A percentile compares a stretch with the other conserved stretches of the same genome.
Conservation (phyloP, 495 filamentous ascomycete genomes). For the Aspergillus asperescens region DNA sequence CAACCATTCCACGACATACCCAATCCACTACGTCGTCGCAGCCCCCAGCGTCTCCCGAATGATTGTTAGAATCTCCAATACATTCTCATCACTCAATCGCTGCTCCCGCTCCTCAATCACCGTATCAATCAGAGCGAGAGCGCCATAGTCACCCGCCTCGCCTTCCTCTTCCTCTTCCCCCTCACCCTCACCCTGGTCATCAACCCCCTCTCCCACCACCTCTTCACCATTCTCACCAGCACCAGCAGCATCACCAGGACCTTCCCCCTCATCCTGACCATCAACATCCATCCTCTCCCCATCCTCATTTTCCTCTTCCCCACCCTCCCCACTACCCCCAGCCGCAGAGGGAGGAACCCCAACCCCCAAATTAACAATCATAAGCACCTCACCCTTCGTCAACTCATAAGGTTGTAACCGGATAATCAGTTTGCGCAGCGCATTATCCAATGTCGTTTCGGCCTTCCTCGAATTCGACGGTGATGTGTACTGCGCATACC, state of each 20-base stretch:
- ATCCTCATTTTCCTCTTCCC: conserved; percentile 8
- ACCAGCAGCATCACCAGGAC: too few relatives aligned
- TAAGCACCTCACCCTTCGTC: conserved; percentile 59
- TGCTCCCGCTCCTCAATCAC: conserved; percentile 44
- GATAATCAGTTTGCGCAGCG: conserved; percentile 37
- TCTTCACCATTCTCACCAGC: conserved; percentile 3
- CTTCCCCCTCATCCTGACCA: conserved; percentile 12
- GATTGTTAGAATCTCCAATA: conserved; percentile 29
- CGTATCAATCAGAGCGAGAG: conserved; percentile 36
- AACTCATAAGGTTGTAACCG: conserved; percentile 44
- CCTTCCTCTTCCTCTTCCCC: conserved; percentile 21
- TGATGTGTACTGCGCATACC: conserved; percentile 30
- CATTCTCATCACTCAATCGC: conserved; percentile 36
- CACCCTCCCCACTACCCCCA: conserved; percentile 7
- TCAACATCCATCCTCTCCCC: conserved; percentile 18
- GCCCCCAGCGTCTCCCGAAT: conserved; percentile 32
- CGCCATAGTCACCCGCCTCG: conserved; percentile 33
- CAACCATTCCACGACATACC: not conserved
- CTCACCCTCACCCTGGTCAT: conserved; percentile 17
- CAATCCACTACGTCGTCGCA: not conserved
- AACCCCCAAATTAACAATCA: conserved; percentile 57
- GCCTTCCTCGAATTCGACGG: conserved; percentile 24
- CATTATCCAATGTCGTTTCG: conserved; percentile 32
- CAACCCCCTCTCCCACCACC: conserved; percentile 17
- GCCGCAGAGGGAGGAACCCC: conserved; percentile 19